Evolutionary conservation across 2,329 filamentous ascomycete species (phyloP).

Genomic region (Uncinocarpus reesii): DNA sequence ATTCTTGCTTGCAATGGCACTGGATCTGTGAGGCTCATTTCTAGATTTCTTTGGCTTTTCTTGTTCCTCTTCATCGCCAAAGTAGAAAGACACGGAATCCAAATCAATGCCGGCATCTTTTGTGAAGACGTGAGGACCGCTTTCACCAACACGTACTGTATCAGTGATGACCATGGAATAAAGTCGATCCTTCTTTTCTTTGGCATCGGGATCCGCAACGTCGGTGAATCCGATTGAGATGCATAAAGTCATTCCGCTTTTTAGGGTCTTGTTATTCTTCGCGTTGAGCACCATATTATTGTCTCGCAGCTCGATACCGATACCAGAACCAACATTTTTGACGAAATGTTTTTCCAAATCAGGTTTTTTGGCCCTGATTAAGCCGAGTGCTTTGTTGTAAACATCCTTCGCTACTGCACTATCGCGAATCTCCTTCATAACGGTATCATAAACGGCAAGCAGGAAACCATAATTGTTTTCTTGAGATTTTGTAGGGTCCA

Average conservation of each 20-base stretch:
- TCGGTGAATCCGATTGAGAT: slow-evolving; percentile 85
- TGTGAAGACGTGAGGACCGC: slow-evolving; percentile 68
- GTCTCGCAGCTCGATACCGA: slow-evolving; percentile 87
- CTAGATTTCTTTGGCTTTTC: slow-evolving; percentile 69
- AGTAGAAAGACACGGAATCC: slow-evolving; percentile 95
- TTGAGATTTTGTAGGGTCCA: slow-evolving; percentile 93
- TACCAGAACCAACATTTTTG: slow-evolving; percentile 82
- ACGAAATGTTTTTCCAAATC: slow-evolving; percentile 91
- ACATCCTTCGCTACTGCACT: slow-evolving; percentile 80
- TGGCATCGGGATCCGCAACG: slow-evolving; percentile 72
- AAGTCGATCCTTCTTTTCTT: slow-evolving; percentile 78
- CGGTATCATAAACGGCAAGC: slow-evolving; percentile 70
- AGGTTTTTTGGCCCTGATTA: slow-evolving; percentile 82
- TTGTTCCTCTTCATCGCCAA: slow-evolving; percentile 75
- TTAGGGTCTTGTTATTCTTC: slow-evolving; percentile 73
- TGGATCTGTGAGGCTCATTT: slow-evolving; percentile 70
- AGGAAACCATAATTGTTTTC: slow-evolving; percentile 90
- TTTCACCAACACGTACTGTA: slow-evolving; percentile 73
- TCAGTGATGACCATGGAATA: slow-evolving; percentile 89
- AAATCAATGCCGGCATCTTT: slow-evolving; percentile 84
- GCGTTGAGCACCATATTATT: slow-evolving; percentile 70
- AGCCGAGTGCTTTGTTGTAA: slow-evolving; percentile 71
- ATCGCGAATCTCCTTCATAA: slow-evolving; percentile 82
- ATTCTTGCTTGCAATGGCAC: slow-evolving; percentile 84
- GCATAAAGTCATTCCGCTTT: slow-evolving; percentile 94